Base-by-base conservation (phyloP, 768 basidiomycete genomes). In the Pleurotus tuber-regium region DNA sequence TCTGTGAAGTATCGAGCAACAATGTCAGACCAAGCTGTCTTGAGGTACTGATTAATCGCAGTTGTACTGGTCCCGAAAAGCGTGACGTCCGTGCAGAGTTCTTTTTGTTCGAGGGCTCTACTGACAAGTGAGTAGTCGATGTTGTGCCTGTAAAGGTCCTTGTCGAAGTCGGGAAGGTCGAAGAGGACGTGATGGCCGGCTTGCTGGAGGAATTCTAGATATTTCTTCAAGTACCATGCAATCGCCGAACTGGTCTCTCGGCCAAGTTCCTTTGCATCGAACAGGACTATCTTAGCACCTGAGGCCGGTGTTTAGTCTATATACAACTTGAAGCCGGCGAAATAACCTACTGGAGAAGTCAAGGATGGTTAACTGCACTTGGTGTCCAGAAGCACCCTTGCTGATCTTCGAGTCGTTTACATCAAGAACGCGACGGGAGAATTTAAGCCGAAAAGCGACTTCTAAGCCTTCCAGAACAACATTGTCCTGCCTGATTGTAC, bases 91-190 rank as follows among this genome's bases (percentile, higher is more conserved):
- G 49, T 30, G 38, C 44, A 56, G 24, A 53, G 35, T 30, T 48
- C 50, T 11, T 43, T 39, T 24, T 39, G 18, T 16, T 54, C 50
- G 26, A 54, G 46, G 26, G 54, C 53, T 40, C n/a, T 33, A 19
- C 48, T 61, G 48, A 53, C 52, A 18, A 61, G 44, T 10, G 59
- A 63, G 44, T 58, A 63, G 47, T 63, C 54, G 52, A 63, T 59
- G 12, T 42, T 29, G 29, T 55, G 54, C 30, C 43, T 44, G 29
- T 53, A 50, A 23, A 49, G 26, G 48, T 57, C 55, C 38, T 53
- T 49, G 28, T 59, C 61, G 44, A 61, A 62, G 48, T 62, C 61
- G 16, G 61, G 61, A 23, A 61, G 58, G 11, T 58, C 53, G 51
- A 59, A 56, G 39, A 59, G 46, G 26, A 60, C 61, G 42, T 63